Evolutionary conservation across 2,329 filamentous ascomycete species (phyloP).

Genomic region (Talaromyces marneffei): DNA sequence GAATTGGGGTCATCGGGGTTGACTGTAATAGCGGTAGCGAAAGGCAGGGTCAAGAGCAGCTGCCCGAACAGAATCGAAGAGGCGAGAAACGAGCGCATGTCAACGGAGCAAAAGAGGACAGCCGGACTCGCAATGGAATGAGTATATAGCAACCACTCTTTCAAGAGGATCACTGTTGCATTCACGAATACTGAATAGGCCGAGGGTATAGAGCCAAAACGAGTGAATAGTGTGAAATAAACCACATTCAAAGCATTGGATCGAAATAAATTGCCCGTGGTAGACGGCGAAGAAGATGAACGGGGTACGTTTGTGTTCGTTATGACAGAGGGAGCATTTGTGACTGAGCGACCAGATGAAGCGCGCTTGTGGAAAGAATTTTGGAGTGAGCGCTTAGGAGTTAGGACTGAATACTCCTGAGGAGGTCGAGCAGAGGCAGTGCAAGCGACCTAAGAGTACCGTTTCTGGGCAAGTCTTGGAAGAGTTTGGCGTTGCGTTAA

Average conservation of each 20-base stretch:
- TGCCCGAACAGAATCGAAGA: background rate
- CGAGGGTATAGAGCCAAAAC: background rate
- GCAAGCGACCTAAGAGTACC: background rate
- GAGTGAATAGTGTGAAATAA: background rate
- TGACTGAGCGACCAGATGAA: background rate
- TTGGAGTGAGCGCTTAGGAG: background rate
- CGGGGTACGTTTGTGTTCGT: background rate
- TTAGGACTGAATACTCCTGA: background rate
- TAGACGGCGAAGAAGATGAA: background rate
- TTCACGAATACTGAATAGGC: background rate
- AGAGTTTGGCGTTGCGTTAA: background rate
- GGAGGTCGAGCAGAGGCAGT: background rate
- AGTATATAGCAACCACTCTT: background rate
- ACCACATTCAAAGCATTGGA: background rate
- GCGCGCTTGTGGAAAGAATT: background rate
- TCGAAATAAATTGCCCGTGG: background rate
- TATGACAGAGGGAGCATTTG: background rate
- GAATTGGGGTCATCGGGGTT: slow-evolving; percentile 25
- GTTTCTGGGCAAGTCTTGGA: slow-evolving; percentile 8
- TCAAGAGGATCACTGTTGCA: background rate
- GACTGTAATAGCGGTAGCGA: slow-evolving; percentile 14
- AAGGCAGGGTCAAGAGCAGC: slow-evolving; percentile 2
- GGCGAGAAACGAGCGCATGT: slow-evolving; percentile 10
- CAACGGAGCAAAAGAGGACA: background rate
- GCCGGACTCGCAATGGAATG: background rate